phyloP scores from a whole-genome alignment of 2,329 filamentous ascomycete species.

The Cryphonectria japonica region DNA sequence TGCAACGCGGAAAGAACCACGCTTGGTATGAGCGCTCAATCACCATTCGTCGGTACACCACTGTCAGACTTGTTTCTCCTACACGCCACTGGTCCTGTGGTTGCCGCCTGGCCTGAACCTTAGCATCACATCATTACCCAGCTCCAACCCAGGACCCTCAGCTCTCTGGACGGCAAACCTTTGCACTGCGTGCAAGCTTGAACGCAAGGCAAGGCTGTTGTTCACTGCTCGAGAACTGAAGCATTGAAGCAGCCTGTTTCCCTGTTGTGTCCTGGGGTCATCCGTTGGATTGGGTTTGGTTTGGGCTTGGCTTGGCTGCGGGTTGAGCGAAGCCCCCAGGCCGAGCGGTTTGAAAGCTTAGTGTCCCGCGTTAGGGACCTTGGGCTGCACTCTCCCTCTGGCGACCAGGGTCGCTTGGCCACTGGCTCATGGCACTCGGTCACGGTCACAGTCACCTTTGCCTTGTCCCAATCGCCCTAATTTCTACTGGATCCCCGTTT shows the following conservation, averaged over 20 bases:
- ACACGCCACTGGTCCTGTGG: neutral
- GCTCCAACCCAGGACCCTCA: neutral
- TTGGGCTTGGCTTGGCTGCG: constrained; percentile 19
- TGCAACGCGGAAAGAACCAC: neutral
- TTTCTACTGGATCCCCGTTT: constrained; percentile 20
- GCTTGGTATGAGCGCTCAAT: neutral
- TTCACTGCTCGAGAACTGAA: neutral
- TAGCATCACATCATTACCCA: neutral
- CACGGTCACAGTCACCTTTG: constrained; percentile 25
- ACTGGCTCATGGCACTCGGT: constrained; percentile 23
- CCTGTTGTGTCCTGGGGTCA: neutral
- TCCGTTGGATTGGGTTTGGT: neutral
- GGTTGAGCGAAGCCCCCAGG: constrained; percentile 18
- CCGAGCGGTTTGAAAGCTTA: constrained; percentile 24
- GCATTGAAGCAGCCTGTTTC: too few relatives aligned
- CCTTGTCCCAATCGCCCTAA: constrained; percentile 21
- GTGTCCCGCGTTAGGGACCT: constrained; percentile 17
- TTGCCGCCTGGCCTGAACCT: neutral
- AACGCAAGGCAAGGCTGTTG: neutral
- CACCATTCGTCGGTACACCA: neutral
- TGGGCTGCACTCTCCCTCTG: constrained; percentile 19
- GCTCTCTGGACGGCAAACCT: neutral
- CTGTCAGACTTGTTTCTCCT: neutral
- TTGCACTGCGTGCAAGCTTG: neutral
- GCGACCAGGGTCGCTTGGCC: constrained; percentile 16